Evolutionary conservation across 345 rosid genomes (phyloP).

Genomic region (Clarkia xantiana): DNA sequence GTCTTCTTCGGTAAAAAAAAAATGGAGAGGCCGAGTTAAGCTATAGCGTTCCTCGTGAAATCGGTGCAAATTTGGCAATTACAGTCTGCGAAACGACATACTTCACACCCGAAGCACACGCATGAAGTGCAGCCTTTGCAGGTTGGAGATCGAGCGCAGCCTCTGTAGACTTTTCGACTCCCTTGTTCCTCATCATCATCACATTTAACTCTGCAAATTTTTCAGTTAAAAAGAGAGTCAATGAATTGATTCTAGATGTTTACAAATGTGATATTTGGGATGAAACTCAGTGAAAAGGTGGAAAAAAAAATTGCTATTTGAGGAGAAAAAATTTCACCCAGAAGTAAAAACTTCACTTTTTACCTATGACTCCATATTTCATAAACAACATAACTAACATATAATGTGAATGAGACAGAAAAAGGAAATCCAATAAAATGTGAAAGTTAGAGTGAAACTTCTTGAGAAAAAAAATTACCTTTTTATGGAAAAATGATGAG

Average conservation of each 20-base stretch:
- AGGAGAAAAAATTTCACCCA: no score
- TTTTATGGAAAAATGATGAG: no score
- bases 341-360: no score
- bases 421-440: background rate
- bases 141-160: constrained; percentile 64
- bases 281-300: background rate
- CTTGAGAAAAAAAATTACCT: background rate
- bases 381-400: no score
- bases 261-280: no score
- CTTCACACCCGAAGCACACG: constrained; percentile 85
- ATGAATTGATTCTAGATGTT: background rate
- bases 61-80: constrained; percentile 91
- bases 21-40: constrained; percentile 9
- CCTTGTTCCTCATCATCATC: constrained; percentile 63
- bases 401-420: no score
- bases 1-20: background rate
- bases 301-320: no score
- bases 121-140: constrained; percentile 97
- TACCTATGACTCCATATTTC: no score
- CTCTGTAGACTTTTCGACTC: constrained; percentile 75
- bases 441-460: background rate
- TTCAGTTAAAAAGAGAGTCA: background rate
- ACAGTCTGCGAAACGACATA: constrained; percentile 82
- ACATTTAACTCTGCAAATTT: constrained; percentile 37
- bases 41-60: constrained; percentile 55